Base-by-base conservation (phyloP, 306 rosid genomes). In the Rosa chinensis region DNA sequence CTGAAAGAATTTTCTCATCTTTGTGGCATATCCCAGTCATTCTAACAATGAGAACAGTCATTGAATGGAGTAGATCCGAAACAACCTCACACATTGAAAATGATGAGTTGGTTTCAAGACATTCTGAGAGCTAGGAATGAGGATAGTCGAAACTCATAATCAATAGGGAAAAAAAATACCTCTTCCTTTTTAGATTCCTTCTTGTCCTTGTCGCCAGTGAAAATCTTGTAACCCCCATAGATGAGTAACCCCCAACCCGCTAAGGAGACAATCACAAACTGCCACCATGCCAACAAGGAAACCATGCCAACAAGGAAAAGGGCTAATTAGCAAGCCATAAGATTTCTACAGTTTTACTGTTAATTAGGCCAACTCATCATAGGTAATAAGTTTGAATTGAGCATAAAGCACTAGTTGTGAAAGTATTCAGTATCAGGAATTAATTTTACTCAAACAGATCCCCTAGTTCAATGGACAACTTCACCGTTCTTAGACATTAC, bases 191-290 rank as follows among this genome's bases (percentile, higher is more conserved):
- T 80, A 83, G 13, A 48, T 12, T 52, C 85, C 43, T 66, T 71
- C 75, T 86, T 88, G 85, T 84, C 89, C 81, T 61, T 56, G 1
- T 56, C 28, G 23, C 10, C 35, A 18, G 85, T 82, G 67, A 79
- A 90, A 70, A 59, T 68, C 81, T 85, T 84, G 85, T 87, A 90
- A 42, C 89, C 76, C 18, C 89, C 84, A 23, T 83, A 92, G 70
- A 84, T 7, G 77, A 81, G 72, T 53, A 81, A 0, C 35, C 89
- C 89, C 80, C 83, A 89, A 74, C 93, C 92, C 50, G 89, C 63
- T 78, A 90, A 77, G 70, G 94, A 88, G 79, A 82, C 80, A 37
- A 84, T 78, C 77, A 89, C 89, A 83, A 90, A 87, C 94, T 90
- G 90, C 79, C 45, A 35, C 32, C 32, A 28, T 28, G 32, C 40